Evolutionary conservation across 2,329 filamentous ascomycete species (phyloP), one percentile per base, ranked within the genome.

Genomic region (Thielaviopsis populi): DNA sequence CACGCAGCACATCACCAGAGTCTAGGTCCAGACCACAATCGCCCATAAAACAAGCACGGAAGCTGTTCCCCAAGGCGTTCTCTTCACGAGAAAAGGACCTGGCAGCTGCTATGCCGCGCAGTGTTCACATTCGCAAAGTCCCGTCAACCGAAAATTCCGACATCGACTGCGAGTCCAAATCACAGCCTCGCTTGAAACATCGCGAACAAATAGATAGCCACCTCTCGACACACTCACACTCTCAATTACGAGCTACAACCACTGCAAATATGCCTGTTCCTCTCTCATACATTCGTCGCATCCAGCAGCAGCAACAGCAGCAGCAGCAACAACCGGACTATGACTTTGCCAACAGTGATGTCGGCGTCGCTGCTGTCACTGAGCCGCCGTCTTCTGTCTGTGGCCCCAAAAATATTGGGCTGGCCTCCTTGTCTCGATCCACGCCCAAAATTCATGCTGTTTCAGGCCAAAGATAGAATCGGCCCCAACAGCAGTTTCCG

Each of bases 391-490:
- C 10, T 17, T 13, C 27, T 33, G 24, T 37, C 17, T 8, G 53
- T 6, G 19, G 53, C 6, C 27, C 53, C 15, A 56, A 56, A 19
- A 56, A 56, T 37, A 8, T 56, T 37, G 53, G 27, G 19, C 53
- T 56, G 24, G 30, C 53, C 53, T 56, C 53, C 19, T 19, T 56
- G 53, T 41, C 24, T 10, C 46, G 50, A 17, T 59, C 63, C 42
- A 42, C 59, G 40, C 59, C 63, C 30, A 65, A 62, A 41, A 22
- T 65, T 50, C 50, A 60, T 41, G 61, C 64, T 46, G 59, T 50
- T 15, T 8, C 59, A 40, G 61, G 61, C 58, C 61, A 63, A 58
- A 66, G 64, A 66, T 66, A 66, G 64, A 66, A 66, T 66, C 64
- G 62, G 54, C 41, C 61, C 8, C 61, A 66, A 48, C 61, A 63